Conservation (phyloP, 768 basidiomycete species). For the Trametes coccinea region DNA sequence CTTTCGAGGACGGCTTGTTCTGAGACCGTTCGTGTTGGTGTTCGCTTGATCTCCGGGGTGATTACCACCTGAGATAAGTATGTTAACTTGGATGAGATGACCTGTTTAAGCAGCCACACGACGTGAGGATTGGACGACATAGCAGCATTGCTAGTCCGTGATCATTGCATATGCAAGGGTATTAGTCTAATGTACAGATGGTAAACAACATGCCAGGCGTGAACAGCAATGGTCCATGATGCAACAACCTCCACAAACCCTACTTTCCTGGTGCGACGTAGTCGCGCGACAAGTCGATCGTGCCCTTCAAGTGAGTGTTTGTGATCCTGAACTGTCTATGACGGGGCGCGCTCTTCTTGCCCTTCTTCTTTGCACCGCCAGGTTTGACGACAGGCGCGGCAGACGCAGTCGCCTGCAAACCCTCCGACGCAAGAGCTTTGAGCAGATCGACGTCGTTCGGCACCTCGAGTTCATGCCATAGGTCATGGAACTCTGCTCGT, state of each 20-base stretch:
- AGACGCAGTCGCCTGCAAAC: constrained; percentile 75
- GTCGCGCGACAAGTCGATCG: constrained; percentile 83
- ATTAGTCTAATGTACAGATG: constrained; percentile 19
- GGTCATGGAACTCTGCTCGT: constrained; percentile 73
- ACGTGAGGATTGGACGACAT: no score
- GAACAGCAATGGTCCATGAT: constrained; percentile 1
- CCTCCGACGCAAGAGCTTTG: constrained; percentile 77
- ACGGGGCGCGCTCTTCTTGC: constrained; percentile 70
- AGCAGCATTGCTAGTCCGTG: background rate
- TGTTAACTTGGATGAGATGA: no score
- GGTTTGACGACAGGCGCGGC: constrained; percentile 57
- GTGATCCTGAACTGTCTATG: constrained; percentile 83
- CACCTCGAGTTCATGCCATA: constrained; percentile 85
- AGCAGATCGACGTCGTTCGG: constrained; percentile 85
- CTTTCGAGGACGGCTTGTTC: no score
- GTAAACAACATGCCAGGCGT: constrained; percentile 19
- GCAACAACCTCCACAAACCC: background rate
- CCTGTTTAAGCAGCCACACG: no score
- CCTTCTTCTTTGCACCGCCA: constrained; percentile 74
- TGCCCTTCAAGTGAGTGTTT: constrained; percentile 83
- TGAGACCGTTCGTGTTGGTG: no score
- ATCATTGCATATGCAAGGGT: background rate
- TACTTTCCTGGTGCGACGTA: constrained; percentile 43
- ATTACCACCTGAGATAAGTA: no score
- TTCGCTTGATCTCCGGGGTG: no score